Evolutionary conservation across 257 asterid genomes (phyloP), one percentile per base, ranked within the genome.

Genomic region (Lithospermum erythrorhizon): DNA sequence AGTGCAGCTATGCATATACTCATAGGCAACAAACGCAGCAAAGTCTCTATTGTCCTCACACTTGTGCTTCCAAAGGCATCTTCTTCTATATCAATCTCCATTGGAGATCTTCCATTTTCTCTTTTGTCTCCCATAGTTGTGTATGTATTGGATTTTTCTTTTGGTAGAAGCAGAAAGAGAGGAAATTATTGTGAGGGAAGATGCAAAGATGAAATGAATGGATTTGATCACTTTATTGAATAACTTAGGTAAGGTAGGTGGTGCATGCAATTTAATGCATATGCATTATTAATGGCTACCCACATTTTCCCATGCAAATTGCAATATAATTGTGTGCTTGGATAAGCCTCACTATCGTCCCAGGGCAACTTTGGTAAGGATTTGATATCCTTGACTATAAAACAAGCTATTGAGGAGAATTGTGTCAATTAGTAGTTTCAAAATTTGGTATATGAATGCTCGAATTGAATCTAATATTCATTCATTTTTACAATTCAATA

Each of bases 1-100:
- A 90, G 94, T 51, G 96, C 87, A 61, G 70, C 86, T 47, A 87
- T 75, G 20, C 87, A 87, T 21, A 90, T 83, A 51, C 77, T 81
- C 79, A 87, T 78, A 0, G 95, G 96, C 29, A 90, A 66, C 27
- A 82, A 49, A 19, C 95, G 87, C 30, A 90, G 81, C 72, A 87
- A 74, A 58, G 96, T 87, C 86, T 90, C 97, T 51, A 81, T 87
- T 24, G 89, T 87, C 59, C 95, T 77, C 80, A 79, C 73, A 70
- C 79, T 68, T 57, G 85, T 20, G 78, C 79, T 81, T 48, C 78
- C 89, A n/a, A 25, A 53, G 6, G 70, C 80, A 10, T 72, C 82
- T 20, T 64, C 78, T 2, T 48, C 57, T 15, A 62, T 76, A 22
- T 59, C 71, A 65, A 58, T 61, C 47, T 66, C 81, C 65, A 70